A percentile compares a stretch with the other conserved stretches of the same genome.
phyloP scores from a whole-genome alignment of 345 rosid genomes.

The Sisymbrium irio region DNA sequence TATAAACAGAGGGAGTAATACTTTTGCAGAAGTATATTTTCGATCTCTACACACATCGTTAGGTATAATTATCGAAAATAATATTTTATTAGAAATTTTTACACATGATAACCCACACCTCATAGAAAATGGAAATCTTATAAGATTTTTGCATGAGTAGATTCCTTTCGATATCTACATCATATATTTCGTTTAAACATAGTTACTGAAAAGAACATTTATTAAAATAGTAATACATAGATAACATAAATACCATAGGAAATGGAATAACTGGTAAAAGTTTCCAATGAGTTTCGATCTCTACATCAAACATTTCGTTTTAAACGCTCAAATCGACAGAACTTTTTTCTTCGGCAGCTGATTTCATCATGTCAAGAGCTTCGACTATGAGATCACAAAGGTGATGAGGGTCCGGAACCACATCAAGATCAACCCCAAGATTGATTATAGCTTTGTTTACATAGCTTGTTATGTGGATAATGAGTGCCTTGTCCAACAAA shows the following conservation, averaged over 20 bases:
- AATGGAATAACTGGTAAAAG: not conserved
- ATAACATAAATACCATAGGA: not conserved
- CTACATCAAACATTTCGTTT: not conserved
- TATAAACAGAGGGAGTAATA: no score
- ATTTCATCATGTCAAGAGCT: slow-evolving; percentile 46
- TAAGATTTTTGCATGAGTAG: not conserved
- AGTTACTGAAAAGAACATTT: not conserved
- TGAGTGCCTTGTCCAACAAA: slow-evolving; percentile 48
- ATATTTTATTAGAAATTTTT: not conserved
- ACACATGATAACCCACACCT: not conserved
- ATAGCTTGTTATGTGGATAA: slow-evolving; percentile 60
- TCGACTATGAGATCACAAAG: slow-evolving; percentile 56
- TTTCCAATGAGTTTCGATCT: not conserved
- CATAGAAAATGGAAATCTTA: not conserved
- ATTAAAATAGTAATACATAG: not conserved
- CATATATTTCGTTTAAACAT: not conserved
- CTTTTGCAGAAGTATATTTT: not conserved
- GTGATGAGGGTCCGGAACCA: slow-evolving; percentile 59
- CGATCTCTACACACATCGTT: not conserved
- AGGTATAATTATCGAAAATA: not conserved
- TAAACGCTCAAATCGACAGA: not conserved
- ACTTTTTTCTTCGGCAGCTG: slow-evolving; percentile 15
- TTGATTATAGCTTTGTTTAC: slow-evolving; percentile 52
- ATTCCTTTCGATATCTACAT: not conserved
- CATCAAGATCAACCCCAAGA: slow-evolving; percentile 55